Evolutionary conservation across 768 basidiomycete species (phyloP).

Genomic region (Russula sp.): DNA sequence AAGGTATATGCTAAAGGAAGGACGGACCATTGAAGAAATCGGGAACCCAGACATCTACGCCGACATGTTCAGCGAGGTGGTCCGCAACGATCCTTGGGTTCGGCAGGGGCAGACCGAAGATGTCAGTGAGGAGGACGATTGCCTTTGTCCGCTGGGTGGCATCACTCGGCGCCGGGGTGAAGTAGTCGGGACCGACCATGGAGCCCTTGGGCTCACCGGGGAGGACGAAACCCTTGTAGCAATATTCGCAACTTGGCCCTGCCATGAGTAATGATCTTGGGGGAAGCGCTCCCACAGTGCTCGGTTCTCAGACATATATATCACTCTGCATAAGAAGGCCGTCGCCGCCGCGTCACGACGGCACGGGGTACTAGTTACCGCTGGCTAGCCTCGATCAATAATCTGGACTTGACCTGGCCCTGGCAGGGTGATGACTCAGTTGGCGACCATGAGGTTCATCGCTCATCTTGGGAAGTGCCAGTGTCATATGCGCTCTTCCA

Average conservation of each 20-base stretch:
- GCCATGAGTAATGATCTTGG: constrained; percentile 1
- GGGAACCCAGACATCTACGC: constrained; percentile 58
- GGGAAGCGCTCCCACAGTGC: not conserved
- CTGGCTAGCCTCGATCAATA: no score
- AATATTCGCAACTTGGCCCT: constrained; percentile 25
- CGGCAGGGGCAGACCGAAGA: constrained; percentile 44
- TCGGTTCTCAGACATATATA: not conserved
- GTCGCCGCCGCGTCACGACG: not conserved
- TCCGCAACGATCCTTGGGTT: constrained; percentile 56
- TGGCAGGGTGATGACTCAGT: no score
- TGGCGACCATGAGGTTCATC: no score
- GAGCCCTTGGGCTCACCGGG: constrained; percentile 40
- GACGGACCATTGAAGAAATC: constrained; percentile 49
- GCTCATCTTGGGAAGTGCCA: no score
- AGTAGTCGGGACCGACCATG: constrained; percentile 39
- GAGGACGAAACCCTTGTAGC: constrained; percentile 37
- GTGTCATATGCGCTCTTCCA: no score
- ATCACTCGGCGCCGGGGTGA: constrained; percentile 27
- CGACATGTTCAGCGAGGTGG: constrained; percentile 38
- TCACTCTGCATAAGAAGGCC: not conserved
- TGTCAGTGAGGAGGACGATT: constrained; percentile 48
- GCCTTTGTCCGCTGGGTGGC: constrained; percentile 29
- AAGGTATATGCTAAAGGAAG: not conserved
- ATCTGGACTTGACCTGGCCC: no score
- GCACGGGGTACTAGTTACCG: not conserved